Evolutionary conservation across 164 flowering plant genomes (phyloP), one percentile per base, ranked within the genome.

Genomic region (Liriodendron chinense): DNA sequence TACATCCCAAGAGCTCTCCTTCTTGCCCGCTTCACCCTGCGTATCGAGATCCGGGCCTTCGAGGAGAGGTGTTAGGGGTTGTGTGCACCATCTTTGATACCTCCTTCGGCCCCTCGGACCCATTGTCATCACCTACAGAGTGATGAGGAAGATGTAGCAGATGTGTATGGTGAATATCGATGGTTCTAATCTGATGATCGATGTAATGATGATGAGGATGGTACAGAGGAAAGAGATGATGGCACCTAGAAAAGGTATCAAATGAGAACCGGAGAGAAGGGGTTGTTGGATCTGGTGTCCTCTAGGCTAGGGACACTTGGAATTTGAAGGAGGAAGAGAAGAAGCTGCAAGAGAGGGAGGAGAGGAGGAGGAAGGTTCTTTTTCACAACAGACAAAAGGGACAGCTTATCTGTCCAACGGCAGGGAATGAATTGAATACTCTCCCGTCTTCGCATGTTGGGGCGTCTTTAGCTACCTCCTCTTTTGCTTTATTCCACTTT

Each of bases 1-100:
- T 8, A 80, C 72, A 14, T 90, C 94, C 98, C 98, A 91, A 2
- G 96, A 90, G 49, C 89, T 86, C 84, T 90, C 91, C 75, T 88
- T 90, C 77, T 86, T 86, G 77, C n/a, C 77, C 1, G 81, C 82
- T 67, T 86, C 87, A 1, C 85, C 84, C 28, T 82, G 86, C 75
- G 85, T 70, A 3, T 88, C 92, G 0, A 86, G 86, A 76, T 89
- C 90, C 0, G 95, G 98, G 22, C 94, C 97, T 82, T 94, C 98
- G 82, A 86, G 79, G 22, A 94, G 72, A 0, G 98, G 98, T 2
- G 94, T 79, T 47, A 94, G 74, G 6, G 90, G 86, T 53, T 88
- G 90, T 8, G 84, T 69, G 72, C 78, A 80, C 87, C 90, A 85
- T 65, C 86, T 80, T 57, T 83, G 88, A 67, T 56, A n/a, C 72